Percentiles rank a stretch among this genome's conserved stretches.
These are phyloP conservation scores for Umbellularia californica DNA, from an alignment of 164 flowering plant species.

Conservation along the genomic window DNA sequence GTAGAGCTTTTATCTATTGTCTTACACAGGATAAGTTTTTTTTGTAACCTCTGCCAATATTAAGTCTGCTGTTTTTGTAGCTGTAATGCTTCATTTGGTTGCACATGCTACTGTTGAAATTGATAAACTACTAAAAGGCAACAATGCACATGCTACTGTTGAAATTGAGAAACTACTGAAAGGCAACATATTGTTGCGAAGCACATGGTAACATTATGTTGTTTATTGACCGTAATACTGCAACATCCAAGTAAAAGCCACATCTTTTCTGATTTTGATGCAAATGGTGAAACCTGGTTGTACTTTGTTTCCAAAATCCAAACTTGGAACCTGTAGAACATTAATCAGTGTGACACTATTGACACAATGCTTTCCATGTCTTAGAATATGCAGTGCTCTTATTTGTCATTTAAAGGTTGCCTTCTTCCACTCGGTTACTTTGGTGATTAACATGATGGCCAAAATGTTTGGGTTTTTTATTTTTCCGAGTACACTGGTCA, in stretches of 20 bases:
- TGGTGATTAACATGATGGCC: no score
- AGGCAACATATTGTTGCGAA: background rate
- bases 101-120: constrained; percentile 4
- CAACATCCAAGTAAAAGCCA: background rate
- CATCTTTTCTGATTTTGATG: background rate
- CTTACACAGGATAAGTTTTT: background rate
- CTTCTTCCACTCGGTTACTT: no score
- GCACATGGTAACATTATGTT: background rate
- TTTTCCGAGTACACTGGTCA: background rate
- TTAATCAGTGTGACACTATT: no score
- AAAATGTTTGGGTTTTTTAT: no score
- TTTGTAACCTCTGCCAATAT: background rate
- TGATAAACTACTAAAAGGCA: constrained; percentile 3
- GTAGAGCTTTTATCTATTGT: background rate
- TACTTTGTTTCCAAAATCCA: no score
- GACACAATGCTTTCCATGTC: no score
- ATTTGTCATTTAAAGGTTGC: no score
- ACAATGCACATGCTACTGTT: constrained; percentile 2
- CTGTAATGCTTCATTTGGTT: constrained; percentile 1
- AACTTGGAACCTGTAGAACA: no score
- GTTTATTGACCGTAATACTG: background rate
- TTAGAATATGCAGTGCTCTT: no score
- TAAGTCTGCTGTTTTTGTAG: background rate
- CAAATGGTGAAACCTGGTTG: background rate
- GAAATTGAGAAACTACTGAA: constrained; percentile 1